Evolutionary conservation across 2,329 filamentous ascomycete species (phyloP).

Genomic region (Sphaerulina populicola): DNA sequence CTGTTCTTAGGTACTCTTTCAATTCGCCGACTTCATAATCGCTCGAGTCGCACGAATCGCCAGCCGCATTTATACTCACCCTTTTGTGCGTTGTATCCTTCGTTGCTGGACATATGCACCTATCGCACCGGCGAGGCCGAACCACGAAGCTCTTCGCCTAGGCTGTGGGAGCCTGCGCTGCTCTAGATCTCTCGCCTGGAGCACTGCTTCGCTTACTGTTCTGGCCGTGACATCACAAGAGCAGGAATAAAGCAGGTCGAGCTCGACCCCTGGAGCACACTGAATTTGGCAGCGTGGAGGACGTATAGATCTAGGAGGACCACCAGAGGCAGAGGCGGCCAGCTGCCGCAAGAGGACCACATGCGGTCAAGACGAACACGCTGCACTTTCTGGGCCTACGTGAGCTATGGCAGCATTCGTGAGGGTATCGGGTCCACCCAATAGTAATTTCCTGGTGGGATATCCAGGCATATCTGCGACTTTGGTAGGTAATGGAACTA

Average conservation of each 20-base stretch:
- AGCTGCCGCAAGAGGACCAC: constrained; percentile 15
- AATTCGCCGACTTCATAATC: not conserved
- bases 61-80: not conserved
- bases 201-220: not conserved
- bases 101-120: not conserved
- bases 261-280: not conserved
- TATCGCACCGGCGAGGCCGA: not conserved
- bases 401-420: constrained; percentile 60
- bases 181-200: not conserved
- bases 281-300: constrained; percentile 1
- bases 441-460: constrained; percentile 91
- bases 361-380: constrained; percentile 18
- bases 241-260: not conserved
- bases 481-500: constrained; percentile 57
- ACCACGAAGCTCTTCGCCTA: not conserved
- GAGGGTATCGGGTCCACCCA: constrained; percentile 92
- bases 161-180: not conserved
- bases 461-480: constrained; percentile 98
- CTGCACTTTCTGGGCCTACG: constrained; percentile 11
- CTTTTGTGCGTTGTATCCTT: not conserved
- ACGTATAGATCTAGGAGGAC: not conserved
- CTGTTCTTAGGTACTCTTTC: not conserved
- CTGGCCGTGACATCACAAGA: too few relatives aligned
- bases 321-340: constrained; percentile 1
- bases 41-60: constrained; percentile 2